Conservation (phyloP, 495 filamentous ascomycete species). For the Cairneyella variabilis region DNA sequence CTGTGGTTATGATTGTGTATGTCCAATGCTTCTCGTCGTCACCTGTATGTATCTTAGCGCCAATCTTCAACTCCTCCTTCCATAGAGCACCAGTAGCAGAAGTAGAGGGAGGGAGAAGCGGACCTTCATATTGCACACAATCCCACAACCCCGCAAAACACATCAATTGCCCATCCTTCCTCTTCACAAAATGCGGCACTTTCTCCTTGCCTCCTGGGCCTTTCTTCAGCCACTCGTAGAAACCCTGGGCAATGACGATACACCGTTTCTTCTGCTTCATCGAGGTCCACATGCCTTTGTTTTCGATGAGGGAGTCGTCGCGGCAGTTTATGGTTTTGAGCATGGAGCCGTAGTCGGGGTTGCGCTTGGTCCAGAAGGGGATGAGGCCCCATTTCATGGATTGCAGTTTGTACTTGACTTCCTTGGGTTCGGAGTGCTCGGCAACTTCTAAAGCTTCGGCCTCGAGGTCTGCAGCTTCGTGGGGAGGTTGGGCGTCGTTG, state of each 20-base stretch:
- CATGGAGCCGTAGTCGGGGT: slow-evolving; percentile 68
- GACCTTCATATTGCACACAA: slow-evolving; percentile 75
- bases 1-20: slow-evolving; percentile 90
- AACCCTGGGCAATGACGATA: slow-evolving; percentile 82
- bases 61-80: slow-evolving; percentile 45
- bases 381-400: slow-evolving; percentile 91
- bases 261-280: slow-evolving; percentile 91
- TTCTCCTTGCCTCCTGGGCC: slow-evolving; percentile 78
- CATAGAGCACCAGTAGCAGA: slow-evolving; percentile 12
- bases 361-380: slow-evolving; percentile 87
- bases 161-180: slow-evolving; percentile 82
- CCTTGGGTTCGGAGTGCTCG: slow-evolving; percentile 19
- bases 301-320: slow-evolving; percentile 75
- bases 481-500: slow-evolving; percentile 4
- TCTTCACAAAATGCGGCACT: slow-evolving; percentile 75
- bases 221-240: slow-evolving; percentile 95
- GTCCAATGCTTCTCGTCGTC: slow-evolving; percentile 69
- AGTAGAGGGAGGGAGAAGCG: neutral
- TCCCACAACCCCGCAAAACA: slow-evolving; percentile 92
- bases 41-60: slow-evolving; percentile 66
- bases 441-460: slow-evolving; percentile 6
- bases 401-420: slow-evolving; percentile 75
- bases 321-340: slow-evolving; percentile 94
- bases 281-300: slow-evolving; percentile 80
- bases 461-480: slow-evolving; percentile 15